Evolutionary conservation across 208 protist species (phyloP).

Genomic region (Leishmania turanica): DNA sequence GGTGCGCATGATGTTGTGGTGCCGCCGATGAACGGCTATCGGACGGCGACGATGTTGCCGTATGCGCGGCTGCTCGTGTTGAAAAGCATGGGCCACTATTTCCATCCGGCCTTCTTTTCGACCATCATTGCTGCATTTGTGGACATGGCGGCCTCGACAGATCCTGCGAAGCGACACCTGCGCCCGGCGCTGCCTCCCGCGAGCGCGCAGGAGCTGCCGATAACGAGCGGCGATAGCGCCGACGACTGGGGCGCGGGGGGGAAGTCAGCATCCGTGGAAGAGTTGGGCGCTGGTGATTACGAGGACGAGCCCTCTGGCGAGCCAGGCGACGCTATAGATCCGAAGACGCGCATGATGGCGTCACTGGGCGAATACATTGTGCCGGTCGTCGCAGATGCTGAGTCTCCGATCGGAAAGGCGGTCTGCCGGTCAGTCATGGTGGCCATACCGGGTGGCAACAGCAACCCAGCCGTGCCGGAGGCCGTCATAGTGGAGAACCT

Average conservation of each 20-base stretch:
- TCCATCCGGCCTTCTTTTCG: slow-evolving; percentile 75
- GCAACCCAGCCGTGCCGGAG: slow-evolving; percentile 35
- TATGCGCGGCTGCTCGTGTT: slow-evolving; percentile 61
- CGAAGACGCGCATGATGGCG: slow-evolving; percentile 38
- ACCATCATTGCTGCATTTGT: slow-evolving; percentile 51
- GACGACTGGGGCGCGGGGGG: neutral
- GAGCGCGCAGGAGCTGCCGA: neutral
- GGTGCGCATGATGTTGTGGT: slow-evolving; percentile 76
- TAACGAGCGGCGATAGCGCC: neutral
- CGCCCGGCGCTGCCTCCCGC: slow-evolving; percentile 10
- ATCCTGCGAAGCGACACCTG: slow-evolving; percentile 5
- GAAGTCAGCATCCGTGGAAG: neutral
- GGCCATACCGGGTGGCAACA: slow-evolving; percentile 21
- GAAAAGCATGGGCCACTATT: slow-evolving; percentile 85
- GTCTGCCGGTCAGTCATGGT: slow-evolving; percentile 35
- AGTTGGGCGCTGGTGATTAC: neutral
- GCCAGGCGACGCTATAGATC: slow-evolving; percentile 1
- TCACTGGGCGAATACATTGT: slow-evolving; percentile 39
- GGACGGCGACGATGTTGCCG: slow-evolving; percentile 64
- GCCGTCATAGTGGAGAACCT: slow-evolving; percentile 37
- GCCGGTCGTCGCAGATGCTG: slow-evolving; percentile 32
- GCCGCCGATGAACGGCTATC: slow-evolving; percentile 70
- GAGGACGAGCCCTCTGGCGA: neutral
- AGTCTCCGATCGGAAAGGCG: slow-evolving; percentile 19
- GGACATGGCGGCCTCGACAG: slow-evolving; percentile 39